Evolutionary conservation across 1,284 basidiomycete genomes (phyloP).

Genomic region (Heterobasidion irregulare): DNA sequence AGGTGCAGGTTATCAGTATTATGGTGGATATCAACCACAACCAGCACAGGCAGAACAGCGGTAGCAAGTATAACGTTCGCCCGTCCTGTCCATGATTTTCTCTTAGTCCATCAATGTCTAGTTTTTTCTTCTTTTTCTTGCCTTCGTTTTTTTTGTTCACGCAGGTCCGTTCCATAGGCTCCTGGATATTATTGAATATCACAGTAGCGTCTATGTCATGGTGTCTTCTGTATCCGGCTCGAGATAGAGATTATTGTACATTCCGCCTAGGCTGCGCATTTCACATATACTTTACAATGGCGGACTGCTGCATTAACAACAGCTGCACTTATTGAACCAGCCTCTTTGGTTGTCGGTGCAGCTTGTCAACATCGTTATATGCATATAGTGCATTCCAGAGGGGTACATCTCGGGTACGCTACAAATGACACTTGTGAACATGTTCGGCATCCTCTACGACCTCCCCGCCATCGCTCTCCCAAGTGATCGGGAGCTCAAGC

Average conservation of each 20-base stretch:
- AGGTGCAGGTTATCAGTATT: constrained; percentile 15
- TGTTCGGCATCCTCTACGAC: constrained; percentile 13
- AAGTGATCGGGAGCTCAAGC: constrained; percentile 1
- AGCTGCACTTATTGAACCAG: no score
- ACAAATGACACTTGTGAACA: neutral
- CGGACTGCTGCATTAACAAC: no score
- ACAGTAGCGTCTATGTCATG: no score
- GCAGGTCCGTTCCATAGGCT: no score
- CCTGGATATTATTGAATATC: no score
- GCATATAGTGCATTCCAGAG: no score
- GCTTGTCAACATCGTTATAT: no score
- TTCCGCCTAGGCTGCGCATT: no score
- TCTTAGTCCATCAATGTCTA: neutral
- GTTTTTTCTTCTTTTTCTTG: neutral
- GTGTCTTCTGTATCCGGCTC: no score
- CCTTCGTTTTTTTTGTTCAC: neutral
- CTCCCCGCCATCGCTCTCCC: constrained; percentile 6
- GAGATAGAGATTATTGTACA: no score
- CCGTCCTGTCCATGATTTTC: neutral
- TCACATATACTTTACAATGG: no score
- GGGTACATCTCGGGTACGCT: neutral
- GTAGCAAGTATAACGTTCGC: neutral
- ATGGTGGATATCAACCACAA: constrained; percentile 16
- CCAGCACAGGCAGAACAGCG: constrained; percentile 8
- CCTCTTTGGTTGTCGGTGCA: no score